These are phyloP conservation scores for Nitzschia putrida DNA, from an alignment of 108 stramenopile genomes.

Conservation along the genomic window DNA sequence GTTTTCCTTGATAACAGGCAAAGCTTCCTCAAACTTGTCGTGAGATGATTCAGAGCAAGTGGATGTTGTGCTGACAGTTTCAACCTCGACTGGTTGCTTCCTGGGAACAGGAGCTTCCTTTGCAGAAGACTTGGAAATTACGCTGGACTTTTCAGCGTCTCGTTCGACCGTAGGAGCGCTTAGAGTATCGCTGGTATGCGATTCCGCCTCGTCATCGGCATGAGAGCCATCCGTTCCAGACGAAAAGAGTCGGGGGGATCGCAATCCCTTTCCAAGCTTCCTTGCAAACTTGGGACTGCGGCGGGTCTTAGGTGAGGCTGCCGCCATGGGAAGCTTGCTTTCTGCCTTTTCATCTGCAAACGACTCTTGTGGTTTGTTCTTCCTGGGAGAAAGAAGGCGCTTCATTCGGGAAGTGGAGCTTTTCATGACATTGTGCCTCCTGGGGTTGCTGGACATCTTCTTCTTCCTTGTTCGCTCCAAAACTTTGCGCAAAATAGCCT, in stretches of 20 bases:
- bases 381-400: slow-evolving; percentile 10
- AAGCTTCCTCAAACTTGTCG: not conserved
- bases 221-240: slow-evolving; percentile 8
- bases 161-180: too few relatives aligned
- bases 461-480: slow-evolving; percentile 24
- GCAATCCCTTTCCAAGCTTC: not conserved
- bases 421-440: slow-evolving; percentile 12
- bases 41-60: not conserved
- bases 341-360: slow-evolving; percentile 3
- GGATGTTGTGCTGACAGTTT: not conserved
- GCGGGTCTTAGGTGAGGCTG: slow-evolving; percentile 1
- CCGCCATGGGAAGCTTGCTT: not conserved
- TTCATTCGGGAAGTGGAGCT: slow-evolving; percentile 9
- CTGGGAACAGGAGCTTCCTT: too few relatives aligned
- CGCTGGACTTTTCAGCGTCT: too few relatives aligned
- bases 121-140: too few relatives aligned
- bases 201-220: slow-evolving; percentile 15
- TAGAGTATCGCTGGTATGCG: not conserved
- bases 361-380: not conserved
- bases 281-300: not conserved
- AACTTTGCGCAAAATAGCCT: slow-evolving; percentile 34
- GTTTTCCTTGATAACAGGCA: not conserved
- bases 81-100: not conserved
- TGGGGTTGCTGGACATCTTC: slow-evolving; percentile 7
- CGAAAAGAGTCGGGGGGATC: slow-evolving; percentile 6